Evolutionary conservation across 768 basidiomycete species (phyloP).

Genomic region (Sarcomyxa edulis): DNA sequence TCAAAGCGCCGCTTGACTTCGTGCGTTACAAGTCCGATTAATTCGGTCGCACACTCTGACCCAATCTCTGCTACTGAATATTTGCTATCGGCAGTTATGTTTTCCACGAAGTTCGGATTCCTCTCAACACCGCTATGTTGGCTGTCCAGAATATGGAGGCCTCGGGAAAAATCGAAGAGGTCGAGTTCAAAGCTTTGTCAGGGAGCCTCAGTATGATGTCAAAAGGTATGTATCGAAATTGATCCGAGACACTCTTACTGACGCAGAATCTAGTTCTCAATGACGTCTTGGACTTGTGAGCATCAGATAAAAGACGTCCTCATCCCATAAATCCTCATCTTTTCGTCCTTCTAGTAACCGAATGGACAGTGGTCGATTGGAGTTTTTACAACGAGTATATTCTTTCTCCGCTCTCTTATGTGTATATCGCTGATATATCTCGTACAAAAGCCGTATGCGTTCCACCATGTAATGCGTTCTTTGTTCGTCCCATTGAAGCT

Average conservation of each 20-base stretch:
- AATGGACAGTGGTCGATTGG: slow-evolving; percentile 85
- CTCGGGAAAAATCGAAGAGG: slow-evolving; percentile 69
- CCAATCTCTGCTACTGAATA: slow-evolving; percentile 3
- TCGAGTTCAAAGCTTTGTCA: slow-evolving; percentile 84
- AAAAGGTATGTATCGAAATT: slow-evolving; percentile 44
- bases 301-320: slow-evolving; percentile 7
- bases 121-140: slow-evolving; percentile 68
- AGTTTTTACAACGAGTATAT: slow-evolving; percentile 51
- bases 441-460: slow-evolving; percentile 54
- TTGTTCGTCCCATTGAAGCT: slow-evolving; percentile 65
- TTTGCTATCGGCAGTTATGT: slow-evolving; percentile 44
- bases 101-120: slow-evolving; percentile 82
- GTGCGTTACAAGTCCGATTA: slow-evolving; percentile 35
- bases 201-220: slow-evolving; percentile 87
- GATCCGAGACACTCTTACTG: slow-evolving; percentile 7
- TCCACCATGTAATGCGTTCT: slow-evolving; percentile 74
- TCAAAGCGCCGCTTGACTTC: slow-evolving; percentile 79
- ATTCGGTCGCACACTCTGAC: no score
- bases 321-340: slow-evolving; percentile 2
- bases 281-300: slow-evolving; percentile 77
- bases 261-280: slow-evolving; percentile 48
- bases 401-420: slow-evolving; percentile 1
- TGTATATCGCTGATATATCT: slow-evolving; percentile 3
- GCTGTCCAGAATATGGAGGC: slow-evolving; percentile 93
- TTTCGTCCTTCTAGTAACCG: slow-evolving; percentile 49